These are phyloP conservation scores for Sphaerulina vaccinii DNA, from an alignment of 2,329 filamentous ascomycete species.

Conservation along the genomic window DNA sequence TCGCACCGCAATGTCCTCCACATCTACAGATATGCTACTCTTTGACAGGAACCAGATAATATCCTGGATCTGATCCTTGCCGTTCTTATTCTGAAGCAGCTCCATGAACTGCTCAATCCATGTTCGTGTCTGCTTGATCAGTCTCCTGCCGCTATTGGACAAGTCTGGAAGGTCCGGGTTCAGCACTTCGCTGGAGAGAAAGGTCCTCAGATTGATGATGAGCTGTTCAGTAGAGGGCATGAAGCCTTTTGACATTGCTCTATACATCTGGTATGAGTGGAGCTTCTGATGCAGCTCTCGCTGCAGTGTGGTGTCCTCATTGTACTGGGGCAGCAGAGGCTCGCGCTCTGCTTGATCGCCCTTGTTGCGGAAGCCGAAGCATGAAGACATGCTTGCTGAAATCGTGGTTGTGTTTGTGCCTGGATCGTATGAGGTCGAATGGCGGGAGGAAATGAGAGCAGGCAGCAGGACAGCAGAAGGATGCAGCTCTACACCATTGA, in stretches of 20 bases:
- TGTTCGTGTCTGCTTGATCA: constrained; percentile 69
- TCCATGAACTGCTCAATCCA: constrained; percentile 79
- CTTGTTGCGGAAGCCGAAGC: constrained; percentile 59
- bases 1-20: constrained; percentile 60
- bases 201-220: constrained; percentile 73
- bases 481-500: not conserved
- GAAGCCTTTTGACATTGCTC: constrained; percentile 77
- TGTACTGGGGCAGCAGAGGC: constrained; percentile 78
- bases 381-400: constrained; percentile 56
- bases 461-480: not conserved
- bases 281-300: constrained; percentile 80
- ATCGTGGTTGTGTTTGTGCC: not conserved
- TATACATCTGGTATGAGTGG: constrained; percentile 87
- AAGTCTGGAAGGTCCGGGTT: constrained; percentile 73
- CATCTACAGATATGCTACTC: constrained; percentile 68
- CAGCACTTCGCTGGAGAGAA: constrained; percentile 75
- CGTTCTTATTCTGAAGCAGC: constrained; percentile 79
- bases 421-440: not conserved
- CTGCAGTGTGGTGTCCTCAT: constrained; percentile 77
- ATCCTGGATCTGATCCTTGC: constrained; percentile 81
- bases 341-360: constrained; percentile 59
- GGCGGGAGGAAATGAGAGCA: not conserved
- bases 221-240: constrained; percentile 89
- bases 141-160: constrained; percentile 71
- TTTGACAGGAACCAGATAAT: constrained; percentile 82